These are phyloP conservation scores for Brachypodium distachyon DNA, from an alignment of 202 grass and related monocot species.

Conservation along the genomic window DNA sequence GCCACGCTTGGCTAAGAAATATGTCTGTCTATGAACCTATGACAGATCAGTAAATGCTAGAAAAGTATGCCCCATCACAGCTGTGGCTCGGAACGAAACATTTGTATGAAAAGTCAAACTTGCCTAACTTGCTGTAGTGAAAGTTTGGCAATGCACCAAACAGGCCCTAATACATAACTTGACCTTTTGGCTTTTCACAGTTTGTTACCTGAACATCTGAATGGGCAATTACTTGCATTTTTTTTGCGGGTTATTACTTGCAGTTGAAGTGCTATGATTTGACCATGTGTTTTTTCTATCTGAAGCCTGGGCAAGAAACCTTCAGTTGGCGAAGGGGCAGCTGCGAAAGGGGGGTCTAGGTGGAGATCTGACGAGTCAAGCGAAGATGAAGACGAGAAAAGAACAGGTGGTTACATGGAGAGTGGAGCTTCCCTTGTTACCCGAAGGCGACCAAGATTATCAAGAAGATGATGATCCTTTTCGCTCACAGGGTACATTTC, in stretches of 20 bases:
- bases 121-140: not conserved
- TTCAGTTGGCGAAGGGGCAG: slow-evolving; percentile 7
- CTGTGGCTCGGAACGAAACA: not conserved
- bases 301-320: slow-evolving; percentile 32
- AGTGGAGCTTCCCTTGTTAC: slow-evolving; percentile 28
- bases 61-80: not conserved
- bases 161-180: not conserved
- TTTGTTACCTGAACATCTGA: not conserved
- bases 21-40: no score
- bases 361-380: slow-evolving; percentile 79
- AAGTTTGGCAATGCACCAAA: not conserved
- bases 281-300: not conserved
- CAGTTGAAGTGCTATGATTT: no score
- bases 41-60: not conserved
- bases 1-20: not conserved
- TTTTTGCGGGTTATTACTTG: no score
- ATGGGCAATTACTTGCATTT: not conserved
- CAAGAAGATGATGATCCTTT: slow-evolving; percentile 30
- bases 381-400: slow-evolving; percentile 49
- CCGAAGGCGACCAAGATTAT: slow-evolving; percentile 34
- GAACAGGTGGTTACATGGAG: slow-evolving; percentile 2
- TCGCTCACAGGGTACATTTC: not conserved
- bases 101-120: not conserved
- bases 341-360: slow-evolving; percentile 40
- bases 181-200: no score